Evolutionary conservation across 2,329 filamentous ascomycete species (phyloP).

Genomic region (Phialophora chinensis): DNA sequence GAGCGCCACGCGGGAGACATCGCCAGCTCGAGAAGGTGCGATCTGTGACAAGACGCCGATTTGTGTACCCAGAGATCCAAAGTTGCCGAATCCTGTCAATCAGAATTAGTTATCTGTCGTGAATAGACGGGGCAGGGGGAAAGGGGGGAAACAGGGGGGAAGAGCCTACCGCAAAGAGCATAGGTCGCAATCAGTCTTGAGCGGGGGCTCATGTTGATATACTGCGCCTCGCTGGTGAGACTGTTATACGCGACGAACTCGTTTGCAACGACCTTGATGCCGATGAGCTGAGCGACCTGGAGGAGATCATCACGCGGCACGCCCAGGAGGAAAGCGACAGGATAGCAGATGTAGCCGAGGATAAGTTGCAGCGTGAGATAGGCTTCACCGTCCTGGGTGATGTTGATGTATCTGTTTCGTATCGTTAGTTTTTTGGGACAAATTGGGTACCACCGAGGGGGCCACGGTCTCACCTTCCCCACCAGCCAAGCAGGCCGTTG

Average conservation of each 20-base stretch:
- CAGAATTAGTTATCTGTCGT: slow-evolving; percentile 3
- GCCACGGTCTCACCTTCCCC: slow-evolving; percentile 76
- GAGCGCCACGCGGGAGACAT: slow-evolving; percentile 76
- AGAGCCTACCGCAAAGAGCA: slow-evolving; percentile 68
- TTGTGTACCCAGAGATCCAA: slow-evolving; percentile 85
- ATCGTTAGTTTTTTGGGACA: not conserved
- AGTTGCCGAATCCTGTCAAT: slow-evolving; percentile 73
- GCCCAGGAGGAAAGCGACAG: slow-evolving; percentile 79
- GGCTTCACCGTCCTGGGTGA: slow-evolving; percentile 61
- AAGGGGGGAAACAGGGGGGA: not conserved
- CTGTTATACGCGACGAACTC: slow-evolving; percentile 75
- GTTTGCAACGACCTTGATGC: slow-evolving; percentile 84
- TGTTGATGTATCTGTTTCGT: slow-evolving; percentile 67
- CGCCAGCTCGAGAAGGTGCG: slow-evolving; percentile 73
- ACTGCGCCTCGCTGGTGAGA: slow-evolving; percentile 60
- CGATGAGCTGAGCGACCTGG: slow-evolving; percentile 78
- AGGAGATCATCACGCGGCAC: slow-evolving; percentile 73
- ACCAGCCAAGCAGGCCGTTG: slow-evolving; percentile 82
- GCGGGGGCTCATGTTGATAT: slow-evolving; percentile 67
- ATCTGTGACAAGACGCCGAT: slow-evolving; percentile 87
- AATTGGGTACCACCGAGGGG: not conserved
- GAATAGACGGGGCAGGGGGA: not conserved
- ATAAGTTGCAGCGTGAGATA: slow-evolving; percentile 76
- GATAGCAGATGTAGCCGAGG: slow-evolving; percentile 77
- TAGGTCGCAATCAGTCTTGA: slow-evolving; percentile 85